Evolutionary conservation across 179 eudicot species (phyloP).

Genomic region (Spinacia oleracea): DNA sequence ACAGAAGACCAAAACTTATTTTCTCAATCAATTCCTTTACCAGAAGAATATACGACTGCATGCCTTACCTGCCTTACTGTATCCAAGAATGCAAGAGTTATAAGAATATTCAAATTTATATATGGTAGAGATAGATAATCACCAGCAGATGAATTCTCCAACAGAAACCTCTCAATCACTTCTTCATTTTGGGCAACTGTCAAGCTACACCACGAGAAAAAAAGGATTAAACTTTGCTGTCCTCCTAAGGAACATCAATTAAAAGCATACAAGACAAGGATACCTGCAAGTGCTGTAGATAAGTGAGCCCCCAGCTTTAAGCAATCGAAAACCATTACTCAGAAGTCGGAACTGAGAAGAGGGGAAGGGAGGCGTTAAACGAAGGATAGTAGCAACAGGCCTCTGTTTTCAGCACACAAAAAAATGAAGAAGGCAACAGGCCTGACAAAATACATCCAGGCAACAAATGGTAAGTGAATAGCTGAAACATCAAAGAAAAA

Average conservation of each 20-base stretch:
- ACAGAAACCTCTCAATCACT: constrained; percentile 78
- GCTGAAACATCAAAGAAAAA: not conserved
- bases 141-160: constrained; percentile 71
- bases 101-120: not conserved
- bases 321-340: constrained; percentile 83
- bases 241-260: not conserved
- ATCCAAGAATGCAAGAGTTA: not conserved
- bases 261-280: not conserved
- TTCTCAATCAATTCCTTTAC: not conserved
- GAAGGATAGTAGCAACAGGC: not conserved
- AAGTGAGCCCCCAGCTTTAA: constrained; percentile 81
- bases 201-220: constrained; percentile 50
- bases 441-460: not conserved
- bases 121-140: constrained; percentile 15
- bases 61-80: not conserved
- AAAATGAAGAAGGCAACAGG: not conserved
- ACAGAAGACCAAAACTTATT: not conserved
- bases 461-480: not conserved
- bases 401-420: not conserved
- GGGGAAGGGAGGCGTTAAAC: constrained; percentile 9
- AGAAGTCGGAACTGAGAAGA: constrained; percentile 72
- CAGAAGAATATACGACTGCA: not conserved
- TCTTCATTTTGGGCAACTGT: constrained; percentile 94
- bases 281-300: constrained; percentile 99
- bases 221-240: not conserved